A percentile compares a stretch with the other conserved stretches of the same genome.
Conservation (phyloP, 2,329 filamentous ascomycete genomes). For the Cladosporium sp. region DNA sequence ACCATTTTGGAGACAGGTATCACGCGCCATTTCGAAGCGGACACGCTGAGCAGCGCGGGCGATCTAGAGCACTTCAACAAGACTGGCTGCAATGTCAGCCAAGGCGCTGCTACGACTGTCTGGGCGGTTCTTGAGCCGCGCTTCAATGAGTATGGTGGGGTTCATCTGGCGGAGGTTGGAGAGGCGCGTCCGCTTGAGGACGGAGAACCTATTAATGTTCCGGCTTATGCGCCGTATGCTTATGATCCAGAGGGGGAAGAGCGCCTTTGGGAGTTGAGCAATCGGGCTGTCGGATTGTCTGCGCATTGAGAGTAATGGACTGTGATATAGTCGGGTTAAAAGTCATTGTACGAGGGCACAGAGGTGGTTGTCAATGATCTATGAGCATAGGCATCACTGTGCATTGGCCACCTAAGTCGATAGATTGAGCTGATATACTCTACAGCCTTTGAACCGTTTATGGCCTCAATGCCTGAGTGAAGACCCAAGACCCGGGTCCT, state of each 20-base stretch:
- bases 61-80: constrained; percentile 11
- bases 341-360: too few relatives aligned
- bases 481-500: too few relatives aligned
- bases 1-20: constrained; percentile 2
- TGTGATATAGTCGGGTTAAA: too few relatives aligned
- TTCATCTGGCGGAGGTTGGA: constrained; percentile 41
- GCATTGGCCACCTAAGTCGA: too few relatives aligned
- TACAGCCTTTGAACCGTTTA: too few relatives aligned
- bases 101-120: constrained; percentile 46
- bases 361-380: too few relatives aligned
- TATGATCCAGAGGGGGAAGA: constrained; percentile 37
- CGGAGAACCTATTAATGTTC: constrained; percentile 15
- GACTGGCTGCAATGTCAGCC: constrained; percentile 30
- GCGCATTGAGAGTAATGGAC: background rate
- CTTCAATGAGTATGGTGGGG: constrained; percentile 36
- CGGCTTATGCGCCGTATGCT: constrained; percentile 31
- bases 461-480: too few relatives aligned
- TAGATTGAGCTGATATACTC: too few relatives aligned
- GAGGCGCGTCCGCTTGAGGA: constrained; percentile 28
- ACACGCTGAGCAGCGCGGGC: constrained; percentile 4
- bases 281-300: constrained; percentile 22
- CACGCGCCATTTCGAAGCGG: constrained; percentile 6
- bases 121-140: constrained; percentile 36
- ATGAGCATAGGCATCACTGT: too few relatives aligned
- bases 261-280: constrained; percentile 39